Base-by-base conservation (phyloP, 2,329 filamentous ascomycete genomes). In the Rhynchosporium agropyri region DNA sequence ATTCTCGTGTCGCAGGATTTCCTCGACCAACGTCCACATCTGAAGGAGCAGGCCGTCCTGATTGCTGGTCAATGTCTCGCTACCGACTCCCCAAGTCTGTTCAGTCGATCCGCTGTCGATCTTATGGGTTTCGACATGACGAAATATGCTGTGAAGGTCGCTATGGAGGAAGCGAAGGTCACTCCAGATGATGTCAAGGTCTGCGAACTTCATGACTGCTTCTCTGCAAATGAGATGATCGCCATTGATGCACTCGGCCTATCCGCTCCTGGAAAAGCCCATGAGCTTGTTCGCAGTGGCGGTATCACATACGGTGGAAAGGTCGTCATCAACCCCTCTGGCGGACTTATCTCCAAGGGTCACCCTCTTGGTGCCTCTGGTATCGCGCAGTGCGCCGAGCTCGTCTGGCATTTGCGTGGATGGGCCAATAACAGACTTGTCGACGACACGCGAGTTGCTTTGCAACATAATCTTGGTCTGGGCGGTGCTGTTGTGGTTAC, bases 191-290 rank as follows among this genome's bases (percentile, higher is more conserved):
- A 96, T 68, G 83, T 94, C 67, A 87, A 89, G 72, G 90, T 98
- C 15, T 92, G 91, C 73, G 94, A 98, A 79, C 81, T 98, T 65
- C 95, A 98, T 78, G 95, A 98, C 79, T 98, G 95, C 80, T 98
- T 98, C 83, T 92, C 88, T 20, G 88, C 94, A 31, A 98, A 98
- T 76, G 91, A 98, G 81, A 90, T 98, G 89, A 84, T 95, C 58
- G 88, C 87, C 1, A 87, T 98, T 57, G 94, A 98, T 74, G 91
- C 91, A 0, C 83, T 98, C 0, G 92, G 92, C 1, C 83, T 98
- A 10, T 85, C 83, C 46, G 87, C 87, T 63, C 85, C 83, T 13
- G 94, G 94, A 15, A 94, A 92, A 76, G 95, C 94, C 0, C 93
- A 97, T 75, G 92, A 97, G 77, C 86, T 97, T 77, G 92, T 98